Conservation (phyloP, 164 flowering plant species). For the Stephania cephalantha region DNA sequence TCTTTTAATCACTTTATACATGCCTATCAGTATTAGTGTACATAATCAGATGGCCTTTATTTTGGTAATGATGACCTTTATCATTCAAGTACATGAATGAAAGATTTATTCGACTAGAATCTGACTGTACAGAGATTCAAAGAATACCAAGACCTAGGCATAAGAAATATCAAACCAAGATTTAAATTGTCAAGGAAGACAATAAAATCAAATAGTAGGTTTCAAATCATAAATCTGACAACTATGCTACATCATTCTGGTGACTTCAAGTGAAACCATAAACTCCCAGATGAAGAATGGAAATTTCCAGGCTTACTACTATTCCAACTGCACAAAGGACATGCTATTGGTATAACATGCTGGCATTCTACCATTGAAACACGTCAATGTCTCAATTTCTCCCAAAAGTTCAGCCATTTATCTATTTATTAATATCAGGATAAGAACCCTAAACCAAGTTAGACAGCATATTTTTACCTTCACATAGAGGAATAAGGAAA, state of each 20-base stretch:
- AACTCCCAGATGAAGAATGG: background rate
- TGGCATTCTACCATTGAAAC: background rate
- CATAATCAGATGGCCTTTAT: no score
- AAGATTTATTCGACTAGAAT: no score
- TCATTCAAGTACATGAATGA: no score
- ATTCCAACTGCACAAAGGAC: background rate
- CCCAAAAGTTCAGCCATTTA: background rate
- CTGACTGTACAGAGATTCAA: no score
- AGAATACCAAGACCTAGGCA: no score
- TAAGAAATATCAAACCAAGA: no score
- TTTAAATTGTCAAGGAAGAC: no score
- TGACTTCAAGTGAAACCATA: background rate
- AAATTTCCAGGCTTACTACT: background rate
- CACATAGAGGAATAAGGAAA: background rate
- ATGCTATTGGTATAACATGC: background rate
- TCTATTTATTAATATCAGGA: background rate
- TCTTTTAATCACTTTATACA: no score
- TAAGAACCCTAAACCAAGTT: background rate
- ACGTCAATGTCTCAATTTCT: background rate
- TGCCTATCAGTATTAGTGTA: no score
- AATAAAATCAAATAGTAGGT: no score
- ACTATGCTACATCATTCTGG: background rate
- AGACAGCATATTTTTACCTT: background rate
- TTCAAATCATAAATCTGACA: no score
- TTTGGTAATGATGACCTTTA: no score